Base-by-base conservation (phyloP, 2,329 filamentous ascomycete species). In the Tolypocladium tropicale region DNA sequence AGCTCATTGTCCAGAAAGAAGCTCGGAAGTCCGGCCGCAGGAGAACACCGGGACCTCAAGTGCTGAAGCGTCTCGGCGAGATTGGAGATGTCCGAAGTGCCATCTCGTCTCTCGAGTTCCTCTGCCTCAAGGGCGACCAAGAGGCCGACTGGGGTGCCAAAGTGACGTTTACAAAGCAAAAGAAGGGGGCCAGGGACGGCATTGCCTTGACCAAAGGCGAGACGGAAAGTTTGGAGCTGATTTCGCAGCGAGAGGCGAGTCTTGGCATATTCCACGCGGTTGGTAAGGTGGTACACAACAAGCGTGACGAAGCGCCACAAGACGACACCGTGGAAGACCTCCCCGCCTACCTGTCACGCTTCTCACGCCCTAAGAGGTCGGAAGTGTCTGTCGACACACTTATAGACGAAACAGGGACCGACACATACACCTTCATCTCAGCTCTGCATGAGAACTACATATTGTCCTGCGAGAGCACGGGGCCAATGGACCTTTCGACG, bases 271-370 rank as follows among this genome's bases (percentile, higher is more conserved):
- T 99, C 66, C 94, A 99, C 69, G 91, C 94, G 0, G 89, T 97
- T 14, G 94, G 93, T 4, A 96, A 94, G 68, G 89, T 99, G 2
- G 86, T 97, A 1, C 95, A 97, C 74, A 99, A 99, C 74, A 99
- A 96, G 69, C 82, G 94, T 50, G 80, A 88, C 25, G 83, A 86
- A 32, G 68, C 59, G 50, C 70, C 72, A 4, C 62, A 69, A 10
- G 67, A 67, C 10, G 72, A 76, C 34, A 67, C 70, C 3, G 70
- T 72, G 21, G 84, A 87, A 62, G 70, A 70, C 28, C 73, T 90
- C 21, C 86, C 86, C 6, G 63, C 69, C n/a, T 80, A 83, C 67
- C 68, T 89, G 37, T 74, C 77, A 4, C 76, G 81, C 12, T 71
- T 78, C 60, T 77, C 81, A 6, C 77, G 86, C 6, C 82, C 81